Evolutionary conservation across 75 land plant genomes (phyloP), one percentile per base, ranked within the genome.

Genomic region (Adiantum capillusveneris): DNA sequence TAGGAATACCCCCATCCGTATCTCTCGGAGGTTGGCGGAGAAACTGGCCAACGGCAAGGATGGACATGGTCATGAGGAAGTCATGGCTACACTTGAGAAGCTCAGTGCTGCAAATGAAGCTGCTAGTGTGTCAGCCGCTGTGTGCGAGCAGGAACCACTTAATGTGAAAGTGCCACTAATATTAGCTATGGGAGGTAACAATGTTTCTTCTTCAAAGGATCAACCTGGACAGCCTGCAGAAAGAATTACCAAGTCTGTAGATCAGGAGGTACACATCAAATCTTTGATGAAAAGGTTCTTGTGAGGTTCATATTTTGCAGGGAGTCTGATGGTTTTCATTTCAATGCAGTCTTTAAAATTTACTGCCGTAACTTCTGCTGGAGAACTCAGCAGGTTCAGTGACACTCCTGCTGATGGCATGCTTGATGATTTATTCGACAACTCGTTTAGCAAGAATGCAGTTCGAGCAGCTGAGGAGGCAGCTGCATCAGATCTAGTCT

Each of bases 321-420:
- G 14, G 14, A 41, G 43, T 41, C 12, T 9, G 43, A 41, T 41
- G 9, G n/a, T n/a, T n/a, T n/a, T n/a, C n/a, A n/a, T n/a, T n/a
- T n/a, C 37, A 34, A 55, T 53, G 49, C 73, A 80, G 88, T 75
- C 51, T 50, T 28, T 41, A 54, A 81, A 64, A 54, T 27, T 57
- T 17, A 44, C 69, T 25, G 57, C 39, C 11, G 36, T 53, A 18
- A 29, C 75, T 16, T 62, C 63, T 29, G 70, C 39, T 19, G 57
- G 71, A 49, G 87, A 80, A 52, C 69, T 95, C 5, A 83, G 88
- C 78, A 79, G 62, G 64, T 87, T 84, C 60, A 84, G 85, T 73
- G 99, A 95, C 65, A 75, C 85, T 18, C 84, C 99, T 22, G 82
- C 80, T 36, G 99, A 95, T 71, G 82, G 87, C 43, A 70, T 85